Evolutionary conservation across 768 basidiomycete genomes (phyloP), one percentile per base, ranked within the genome.

Genomic region (Auriscalpium orientale): DNA sequence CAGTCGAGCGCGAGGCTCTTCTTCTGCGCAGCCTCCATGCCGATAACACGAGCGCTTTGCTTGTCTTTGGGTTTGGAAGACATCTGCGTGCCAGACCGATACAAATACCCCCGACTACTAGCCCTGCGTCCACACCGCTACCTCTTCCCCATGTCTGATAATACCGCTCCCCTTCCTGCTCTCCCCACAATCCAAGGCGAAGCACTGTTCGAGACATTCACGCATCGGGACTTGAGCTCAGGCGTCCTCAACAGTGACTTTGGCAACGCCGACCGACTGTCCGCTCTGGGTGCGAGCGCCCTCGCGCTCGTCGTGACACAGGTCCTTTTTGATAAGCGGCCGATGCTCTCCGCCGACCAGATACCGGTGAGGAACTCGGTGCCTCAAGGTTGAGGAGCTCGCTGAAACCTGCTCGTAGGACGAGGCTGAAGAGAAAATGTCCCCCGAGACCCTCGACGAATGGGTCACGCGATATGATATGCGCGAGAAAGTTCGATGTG

Each of bases 141-240:
- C 28, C 28, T 28, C 28, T 28, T 5, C 28, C 28, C 28, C 28
- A 28, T 28, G 28, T 28, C 28, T 28, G 49, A 65, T 21, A 54
- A 64, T 12, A 47, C 51, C 51, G 48, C 60, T 35, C 33, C 67
- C 56, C 64, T 70, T 50, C 79, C 77, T 51, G 71, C 71, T 21
- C 66, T 80, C 58, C 86, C 81, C 46, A 74, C 72, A 65, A 71
- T 80, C 56, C 72, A 73, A 33, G 76, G 74, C 54, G 80, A 84
- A 50, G 70, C 81, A 36, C 71, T 83, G 60, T 76, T 89, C 53
- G 79, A 85, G 61, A 82, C 87, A 51, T 88, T 79, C 62, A 87
- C 85, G 12, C 87, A 90, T 65, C 76, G 70, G 62, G 85, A 85
- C 20, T 73, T 89, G 50, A 75, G 80, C 51, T 76, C 66, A 21